Conservation (phyloP, 345 rosid species). For the Salix udensis region DNA sequence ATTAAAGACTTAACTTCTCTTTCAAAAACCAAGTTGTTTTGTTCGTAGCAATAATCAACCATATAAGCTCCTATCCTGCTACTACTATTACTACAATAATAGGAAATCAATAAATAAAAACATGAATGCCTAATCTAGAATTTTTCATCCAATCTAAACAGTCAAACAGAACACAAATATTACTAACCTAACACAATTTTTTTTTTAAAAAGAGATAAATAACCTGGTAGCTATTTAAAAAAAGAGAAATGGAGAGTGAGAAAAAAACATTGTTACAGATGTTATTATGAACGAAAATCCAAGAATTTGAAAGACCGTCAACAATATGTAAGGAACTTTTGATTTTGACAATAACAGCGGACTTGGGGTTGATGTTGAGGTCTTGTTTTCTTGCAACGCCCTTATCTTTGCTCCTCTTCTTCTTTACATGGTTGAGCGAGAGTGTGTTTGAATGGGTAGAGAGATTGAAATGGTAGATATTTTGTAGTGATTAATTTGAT, state of each 20-base stretch:
- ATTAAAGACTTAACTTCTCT: slow-evolving; percentile 58
- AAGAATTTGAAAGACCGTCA: slow-evolving; percentile 11
- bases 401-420: no score
- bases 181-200: no score
- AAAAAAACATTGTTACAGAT: slow-evolving; percentile 45
- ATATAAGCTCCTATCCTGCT: slow-evolving; percentile 48
- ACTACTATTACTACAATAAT: background rate
- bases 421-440: no score
- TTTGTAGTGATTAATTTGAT: no score
- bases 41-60: slow-evolving; percentile 53
- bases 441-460: no score
- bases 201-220: background rate
- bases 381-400: no score
- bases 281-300: slow-evolving; percentile 30
- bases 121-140: background rate
- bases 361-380: slow-evolving; percentile 9
- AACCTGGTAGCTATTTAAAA: slow-evolving; percentile 33
- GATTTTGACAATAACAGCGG: slow-evolving; percentile 62
- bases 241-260: slow-evolving; percentile 44
- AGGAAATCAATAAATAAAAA: no score
- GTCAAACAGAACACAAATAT: no score
- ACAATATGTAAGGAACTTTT: slow-evolving; percentile 27
- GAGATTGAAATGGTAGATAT: no score
- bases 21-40: slow-evolving; percentile 26
- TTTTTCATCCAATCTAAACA: background rate